Evolutionary conservation across 1,284 basidiomycete genomes (phyloP), one percentile per base, ranked within the genome.

Genomic region (Hymenochaete sp.): DNA sequence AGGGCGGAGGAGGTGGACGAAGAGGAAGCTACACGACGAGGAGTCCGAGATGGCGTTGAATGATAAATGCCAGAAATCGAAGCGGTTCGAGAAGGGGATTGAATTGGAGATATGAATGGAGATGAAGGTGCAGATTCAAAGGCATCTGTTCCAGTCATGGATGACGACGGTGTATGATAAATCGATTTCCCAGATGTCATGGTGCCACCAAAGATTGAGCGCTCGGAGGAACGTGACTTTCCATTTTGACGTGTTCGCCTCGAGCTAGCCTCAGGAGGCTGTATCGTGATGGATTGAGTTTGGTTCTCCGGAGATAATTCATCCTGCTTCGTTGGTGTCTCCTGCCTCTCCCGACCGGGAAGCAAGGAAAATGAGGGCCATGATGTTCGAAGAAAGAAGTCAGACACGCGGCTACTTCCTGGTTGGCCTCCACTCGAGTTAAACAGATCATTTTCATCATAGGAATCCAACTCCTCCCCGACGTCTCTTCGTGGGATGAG

Each of bases 121-220:
- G 79, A 82, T 2, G 75, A 72, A 4, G 72, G 70, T 1, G 79
- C 78, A 8, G 77, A 76, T 44, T 66, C 60, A 52, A 61, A 69
- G 19, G 54, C 52, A 52, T 68, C 65, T n/a, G n/a, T n/a, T n/a
- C n/a, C n/a, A 48, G 74, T 78, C 38, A 83, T 51, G n/a, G 82
- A 84, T 0, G 82, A 83, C 0, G 78, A 73, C 5, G 84, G 82
- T 0, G 83, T 86, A 58, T 85, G 79, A 59, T 80, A 86, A 38
- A 78, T 68, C 1, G 78, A 75, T 5, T 75, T 58, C 2, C 68
- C 68, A 0, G 79, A 77, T 35, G 73, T 68, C 59, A 77, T 60
- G 9, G 77, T 79, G 38, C 72, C 71, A 21, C 63, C 60, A 53
- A 36, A 65, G 59, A 35, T 60, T 51, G 47, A 38, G 42, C 60